A percentile compares a stretch with the other conserved stretches of the same genome.
These are phyloP conservation scores for Triticum dicoccoides DNA, from an alignment of 176 grass and related monocot genomes.

Conservation along the genomic window DNA sequence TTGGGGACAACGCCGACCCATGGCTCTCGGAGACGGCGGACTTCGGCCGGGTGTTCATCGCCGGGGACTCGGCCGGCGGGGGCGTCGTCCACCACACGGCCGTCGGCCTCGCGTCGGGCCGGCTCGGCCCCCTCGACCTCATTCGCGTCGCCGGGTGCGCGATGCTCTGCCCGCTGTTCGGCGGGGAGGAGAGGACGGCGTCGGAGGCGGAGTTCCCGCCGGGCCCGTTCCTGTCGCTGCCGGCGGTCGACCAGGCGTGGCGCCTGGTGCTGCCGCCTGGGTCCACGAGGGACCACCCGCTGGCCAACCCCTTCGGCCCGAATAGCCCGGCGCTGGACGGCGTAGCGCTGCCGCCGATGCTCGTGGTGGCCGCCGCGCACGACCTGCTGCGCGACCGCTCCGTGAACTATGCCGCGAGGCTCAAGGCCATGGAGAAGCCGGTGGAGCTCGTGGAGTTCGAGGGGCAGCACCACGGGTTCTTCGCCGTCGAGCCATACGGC, in stretches of 20 bases:
- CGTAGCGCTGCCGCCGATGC: conserved; percentile 18
- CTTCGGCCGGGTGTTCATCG: conserved; percentile 25
- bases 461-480: conserved; percentile 78
- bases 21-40: conserved; percentile 38
- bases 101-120: conserved; percentile 13
- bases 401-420: conserved; percentile 25
- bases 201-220: conserved; percentile 56
- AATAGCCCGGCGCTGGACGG: conserved; percentile 10
- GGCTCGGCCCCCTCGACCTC: conserved; percentile 22
- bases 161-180: conserved; percentile 52
- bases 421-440: conserved; percentile 37
- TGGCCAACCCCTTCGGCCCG: conserved; percentile 35
- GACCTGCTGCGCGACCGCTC: conserved; percentile 47
- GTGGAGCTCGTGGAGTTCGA: conserved; percentile 41
- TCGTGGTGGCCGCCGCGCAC: conserved; percentile 24
- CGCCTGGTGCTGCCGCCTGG: conserved; percentile 33
- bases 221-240: conserved; percentile 40
- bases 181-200: conserved; percentile 32
- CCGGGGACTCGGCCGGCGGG: conserved; percentile 37
- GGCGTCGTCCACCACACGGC: conserved; percentile 41
- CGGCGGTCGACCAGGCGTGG: conserved; percentile 12
- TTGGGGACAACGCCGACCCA: not conserved
- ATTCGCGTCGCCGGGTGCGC: conserved; percentile 40
- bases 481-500: conserved; percentile 52
- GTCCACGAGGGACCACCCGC: conserved; percentile 40